Conservation (phyloP, 345 rosid genomes). For the Leavenworthia alabamica region DNA sequence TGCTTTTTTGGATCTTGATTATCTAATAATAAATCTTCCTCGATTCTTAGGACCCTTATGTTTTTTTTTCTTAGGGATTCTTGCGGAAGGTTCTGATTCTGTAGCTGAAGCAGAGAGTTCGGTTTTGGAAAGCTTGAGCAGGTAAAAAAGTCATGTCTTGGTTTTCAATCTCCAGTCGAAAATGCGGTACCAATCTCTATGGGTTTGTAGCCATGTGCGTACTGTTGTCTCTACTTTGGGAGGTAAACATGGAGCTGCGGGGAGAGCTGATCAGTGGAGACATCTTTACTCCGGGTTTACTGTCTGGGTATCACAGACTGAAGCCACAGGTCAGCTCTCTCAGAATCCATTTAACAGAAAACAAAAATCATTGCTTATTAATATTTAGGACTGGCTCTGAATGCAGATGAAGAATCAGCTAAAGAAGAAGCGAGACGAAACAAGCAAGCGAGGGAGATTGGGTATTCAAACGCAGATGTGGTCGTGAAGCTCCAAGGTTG, state of each 20-base stretch:
- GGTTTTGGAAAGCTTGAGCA: too few species aligned
- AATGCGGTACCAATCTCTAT: too few species aligned
- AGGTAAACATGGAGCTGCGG: conserved; percentile 70
- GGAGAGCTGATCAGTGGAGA: conserved; percentile 55
- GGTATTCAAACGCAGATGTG: conserved; percentile 79
- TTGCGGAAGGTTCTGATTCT: too few species aligned
- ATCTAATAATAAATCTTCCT: not conserved
- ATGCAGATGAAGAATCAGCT: conserved; percentile 66
- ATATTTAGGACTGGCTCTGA: not conserved
- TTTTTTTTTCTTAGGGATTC: too few species aligned
- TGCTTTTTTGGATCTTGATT: not conserved
- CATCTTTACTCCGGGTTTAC: conserved; percentile 86
- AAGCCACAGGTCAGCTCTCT: conserved; percentile 53
- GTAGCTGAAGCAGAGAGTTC: too few species aligned
- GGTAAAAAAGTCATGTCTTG: too few species aligned
- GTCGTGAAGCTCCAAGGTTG: conserved; percentile 88
- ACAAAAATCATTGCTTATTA: too few species aligned
- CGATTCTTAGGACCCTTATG: not conserved
- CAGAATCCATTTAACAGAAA: not conserved
- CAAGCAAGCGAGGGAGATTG: conserved; percentile 42
- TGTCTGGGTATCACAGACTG: conserved; percentile 74
- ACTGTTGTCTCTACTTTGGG: too few species aligned
- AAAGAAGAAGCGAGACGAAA: conserved; percentile 66
- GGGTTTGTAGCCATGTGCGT: too few species aligned
- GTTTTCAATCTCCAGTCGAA: too few species aligned